Base-by-base conservation (phyloP, 2,329 filamentous ascomycete species). In the Hirsutella rhossiliensis region DNA sequence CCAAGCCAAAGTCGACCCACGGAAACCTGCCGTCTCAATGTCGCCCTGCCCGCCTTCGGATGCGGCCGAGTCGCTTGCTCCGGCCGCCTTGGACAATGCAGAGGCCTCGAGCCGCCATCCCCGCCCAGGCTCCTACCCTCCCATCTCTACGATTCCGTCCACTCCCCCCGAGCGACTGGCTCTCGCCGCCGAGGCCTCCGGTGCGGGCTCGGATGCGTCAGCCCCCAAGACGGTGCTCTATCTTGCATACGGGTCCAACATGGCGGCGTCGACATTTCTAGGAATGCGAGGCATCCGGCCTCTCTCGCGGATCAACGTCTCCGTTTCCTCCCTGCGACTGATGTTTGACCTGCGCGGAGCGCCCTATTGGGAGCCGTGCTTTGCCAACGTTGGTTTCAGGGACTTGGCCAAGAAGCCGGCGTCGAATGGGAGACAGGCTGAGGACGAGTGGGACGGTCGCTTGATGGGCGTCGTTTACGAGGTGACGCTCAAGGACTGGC, bases 391-490 rank as follows among this genome's bases (percentile, higher is more conserved):
- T 3, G 75, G 73, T 15, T 71, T 72, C 43, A 76, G 82, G 40
- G 71, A 78, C 58, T 50, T 72, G 36, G 70, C 67, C 15, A 66
- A 65, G 47, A 54, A 60, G 45, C 58, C 55, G 31, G 54, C 50
- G 28, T 48, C 48, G 50, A 53, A 54, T 7, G 47, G 48, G 18
- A 54, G 42, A 27, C 45, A 49, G 18, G 45, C 51, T 1, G 49
- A 52, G 15, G 48, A 51, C 8, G 47, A 53, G 29, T 94, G 87
- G 88, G 68, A 79, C 50, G 89, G 88, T 56, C 86, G 87, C 5
- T 73, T 98, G 2, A 77, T 96, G 36, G 92, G 92, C 20, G 87
- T 95, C 15, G 92, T 97, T 4, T 98, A 98, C 66, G 89, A 97
- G 66, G 87, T 97, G 28, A 95, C 88, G 1, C 67, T 73, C 17